These are phyloP conservation scores for Polytrichum commune DNA, from an alignment of 225 moss, liverwort and hornwort genomes.

Conservation along the genomic window DNA sequence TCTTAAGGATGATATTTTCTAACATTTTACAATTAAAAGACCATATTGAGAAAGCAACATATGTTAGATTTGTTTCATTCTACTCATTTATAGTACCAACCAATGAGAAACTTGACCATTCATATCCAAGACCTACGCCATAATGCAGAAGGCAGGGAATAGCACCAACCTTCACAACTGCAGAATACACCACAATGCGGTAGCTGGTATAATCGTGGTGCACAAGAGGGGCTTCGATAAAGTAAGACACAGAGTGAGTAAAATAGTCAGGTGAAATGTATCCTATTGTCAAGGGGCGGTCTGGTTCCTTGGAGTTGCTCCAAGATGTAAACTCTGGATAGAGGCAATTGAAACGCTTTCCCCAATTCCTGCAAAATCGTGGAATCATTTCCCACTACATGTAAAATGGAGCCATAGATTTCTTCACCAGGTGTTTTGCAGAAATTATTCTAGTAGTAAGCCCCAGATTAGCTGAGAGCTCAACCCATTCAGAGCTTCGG, in stretches of 20 bases:
- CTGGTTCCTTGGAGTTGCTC: conserved; percentile 73
- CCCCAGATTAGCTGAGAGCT: no score
- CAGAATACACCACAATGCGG: conserved; percentile 87
- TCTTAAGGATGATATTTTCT: no score
- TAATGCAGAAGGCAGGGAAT: conserved; percentile 1
- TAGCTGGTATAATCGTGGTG: conserved; percentile 84
- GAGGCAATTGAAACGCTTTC: conserved; percentile 81
- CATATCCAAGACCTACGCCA: no score
- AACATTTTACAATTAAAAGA: no score
- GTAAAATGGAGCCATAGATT: no score
- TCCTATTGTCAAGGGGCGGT: conserved; percentile 88
- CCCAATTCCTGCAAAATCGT: conserved; percentile 79
- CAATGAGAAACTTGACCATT: no score
- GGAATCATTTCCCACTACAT: not conserved
- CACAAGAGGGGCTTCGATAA: conserved; percentile 94
- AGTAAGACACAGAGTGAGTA: conserved; percentile 99
- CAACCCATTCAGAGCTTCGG: no score
- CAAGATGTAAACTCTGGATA: conserved; percentile 75
- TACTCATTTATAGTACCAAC: no score
- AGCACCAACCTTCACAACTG: conserved; percentile 82
- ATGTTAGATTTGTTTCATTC: not conserved
- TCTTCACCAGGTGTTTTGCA: no score
- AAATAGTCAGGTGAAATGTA: conserved; percentile 98
- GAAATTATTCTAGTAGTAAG: no score
- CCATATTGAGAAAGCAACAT: no score